Base-by-base conservation (phyloP, 176 grass and related monocot genomes). In the Neostapfia colusana region DNA sequence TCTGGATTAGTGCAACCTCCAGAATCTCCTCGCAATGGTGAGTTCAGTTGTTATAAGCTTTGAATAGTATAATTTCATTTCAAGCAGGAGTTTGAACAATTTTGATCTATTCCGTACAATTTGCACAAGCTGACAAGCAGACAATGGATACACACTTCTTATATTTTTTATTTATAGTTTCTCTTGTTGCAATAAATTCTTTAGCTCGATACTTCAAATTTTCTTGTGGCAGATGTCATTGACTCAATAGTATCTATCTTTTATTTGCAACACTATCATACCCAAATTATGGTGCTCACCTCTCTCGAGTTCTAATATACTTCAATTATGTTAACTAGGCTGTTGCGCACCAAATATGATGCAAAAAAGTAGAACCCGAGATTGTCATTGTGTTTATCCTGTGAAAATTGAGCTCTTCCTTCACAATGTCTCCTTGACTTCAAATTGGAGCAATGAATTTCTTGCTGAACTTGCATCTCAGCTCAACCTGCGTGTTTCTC, bases 291-390 rank as follows among this genome's bases (percentile, higher is more conserved):
- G 17, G 9, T 79, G 66, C 40, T 18, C 54, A 65, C 20, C 43
- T 43, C 46, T 21, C 31, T 58, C 10, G 23, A 58, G 55, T 25
- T 58, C 55, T 58, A 58, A 58, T 26, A 21, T 67, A 42, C 78
- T 50, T 70, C 11, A 25, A 23, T n/a, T 67, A 38, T 45, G 13
- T 73, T 86, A 70, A 61, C 24, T 66, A 99, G 96, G 83, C 36
- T 99, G 96, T 80, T 99, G 96, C 71, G 88, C 70, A 69, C 89
- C 89, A 55, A 92, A 88, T 71, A 99, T 90, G 96, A 87, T 99
- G 55, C 96, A 80, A 68, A 91, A 67, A 70, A 67, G 70, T 76
- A 88, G 87, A 36, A 83, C 53, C 42, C 61, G 8, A 27, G 88
- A 90, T 59, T 95, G 91, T 48, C 90, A 95, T 62, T 99, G 96